Percentiles rank a stretch among this genome's conserved stretches.
phyloP scores from a whole-genome alignment of 257 asterid species.

The Jaltomata sinuosa region DNA sequence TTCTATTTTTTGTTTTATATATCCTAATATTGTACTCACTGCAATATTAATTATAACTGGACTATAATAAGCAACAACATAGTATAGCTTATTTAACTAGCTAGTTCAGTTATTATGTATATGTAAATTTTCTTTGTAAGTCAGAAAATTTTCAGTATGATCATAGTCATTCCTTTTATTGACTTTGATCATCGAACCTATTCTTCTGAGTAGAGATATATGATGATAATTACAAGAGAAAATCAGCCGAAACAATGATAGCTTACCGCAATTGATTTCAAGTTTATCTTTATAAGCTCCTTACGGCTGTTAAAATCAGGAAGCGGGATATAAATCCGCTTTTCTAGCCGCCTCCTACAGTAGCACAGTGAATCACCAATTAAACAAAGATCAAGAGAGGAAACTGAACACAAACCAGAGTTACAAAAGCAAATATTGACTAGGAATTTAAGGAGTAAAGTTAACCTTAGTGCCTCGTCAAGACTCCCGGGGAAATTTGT shows the following conservation, averaged over 20 bases:
- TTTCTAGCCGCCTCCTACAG: slow-evolving; percentile 81
- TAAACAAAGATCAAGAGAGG: neutral
- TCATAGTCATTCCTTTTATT: no score
- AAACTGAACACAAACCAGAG: neutral
- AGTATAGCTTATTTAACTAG: no score
- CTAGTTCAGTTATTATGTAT: no score
- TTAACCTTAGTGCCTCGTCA: slow-evolving; percentile 80
- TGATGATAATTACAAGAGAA: neutral
- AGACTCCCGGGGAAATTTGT: slow-evolving; percentile 95
- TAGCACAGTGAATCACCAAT: neutral
- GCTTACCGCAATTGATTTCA: slow-evolving; percentile 77
- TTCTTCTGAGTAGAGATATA: neutral
- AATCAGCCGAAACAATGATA: neutral
- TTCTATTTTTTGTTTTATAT: no score
- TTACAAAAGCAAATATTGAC: neutral
- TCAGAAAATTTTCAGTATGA: neutral
- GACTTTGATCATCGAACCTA: neutral
- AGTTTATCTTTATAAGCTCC: slow-evolving; percentile 77
- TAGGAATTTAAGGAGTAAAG: neutral
- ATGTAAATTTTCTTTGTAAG: neutral
- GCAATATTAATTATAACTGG: no score
- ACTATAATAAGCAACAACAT: no score
- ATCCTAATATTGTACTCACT: no score
- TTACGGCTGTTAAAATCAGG: slow-evolving; percentile 80
- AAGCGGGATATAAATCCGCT: slow-evolving; percentile 82